Conservation (phyloP, 768 basidiomycete genomes). For the Dioszegia aurantiaca region DNA sequence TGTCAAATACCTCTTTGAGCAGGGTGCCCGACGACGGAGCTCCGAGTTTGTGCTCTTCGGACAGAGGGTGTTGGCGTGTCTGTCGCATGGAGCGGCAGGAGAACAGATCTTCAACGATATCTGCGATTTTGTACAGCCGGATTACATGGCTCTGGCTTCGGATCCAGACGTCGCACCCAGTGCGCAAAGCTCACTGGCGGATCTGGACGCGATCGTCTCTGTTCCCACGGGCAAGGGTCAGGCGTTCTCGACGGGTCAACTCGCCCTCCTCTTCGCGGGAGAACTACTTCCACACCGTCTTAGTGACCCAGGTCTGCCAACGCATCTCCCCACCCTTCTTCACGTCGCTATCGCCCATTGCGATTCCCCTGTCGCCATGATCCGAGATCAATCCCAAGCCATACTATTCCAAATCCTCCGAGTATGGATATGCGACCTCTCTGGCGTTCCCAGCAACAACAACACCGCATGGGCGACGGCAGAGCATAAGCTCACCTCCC, state of each 20-base stretch:
- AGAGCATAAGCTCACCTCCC: conserved; percentile 29
- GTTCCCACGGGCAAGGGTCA: conserved; percentile 45
- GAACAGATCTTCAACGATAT: conserved; percentile 74
- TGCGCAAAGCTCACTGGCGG: conserved; percentile 58
- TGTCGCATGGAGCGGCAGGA: conserved; percentile 73
- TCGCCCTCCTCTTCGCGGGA: conserved; percentile 71
- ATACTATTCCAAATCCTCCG: conserved; percentile 82
- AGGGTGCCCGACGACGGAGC: conserved; percentile 79
- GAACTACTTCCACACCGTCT: conserved; percentile 54
- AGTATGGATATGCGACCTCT: conserved; percentile 60
- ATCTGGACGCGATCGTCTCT: conserved; percentile 55
- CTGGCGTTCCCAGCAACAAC: conserved; percentile 28
- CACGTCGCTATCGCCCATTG: conserved; percentile 77
- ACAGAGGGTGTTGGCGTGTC: conserved; percentile 74
- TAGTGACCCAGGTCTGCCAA: conserved; percentile 66
- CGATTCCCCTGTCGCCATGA: conserved; percentile 68
- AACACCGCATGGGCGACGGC: conserved; percentile 35
- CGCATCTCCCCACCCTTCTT: conserved; percentile 67
- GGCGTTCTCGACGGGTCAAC: conserved; percentile 73
- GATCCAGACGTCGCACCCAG: conserved; percentile 33
- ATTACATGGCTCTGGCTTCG: conserved; percentile 76
- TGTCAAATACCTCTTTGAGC: conserved; percentile 77
- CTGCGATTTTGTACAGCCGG: conserved; percentile 78
- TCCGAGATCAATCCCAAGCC: conserved; percentile 69
- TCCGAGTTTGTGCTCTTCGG: conserved; percentile 73